Conservation (phyloP, 2,329 filamentous ascomycete genomes). For the Cordyceps javanica region DNA sequence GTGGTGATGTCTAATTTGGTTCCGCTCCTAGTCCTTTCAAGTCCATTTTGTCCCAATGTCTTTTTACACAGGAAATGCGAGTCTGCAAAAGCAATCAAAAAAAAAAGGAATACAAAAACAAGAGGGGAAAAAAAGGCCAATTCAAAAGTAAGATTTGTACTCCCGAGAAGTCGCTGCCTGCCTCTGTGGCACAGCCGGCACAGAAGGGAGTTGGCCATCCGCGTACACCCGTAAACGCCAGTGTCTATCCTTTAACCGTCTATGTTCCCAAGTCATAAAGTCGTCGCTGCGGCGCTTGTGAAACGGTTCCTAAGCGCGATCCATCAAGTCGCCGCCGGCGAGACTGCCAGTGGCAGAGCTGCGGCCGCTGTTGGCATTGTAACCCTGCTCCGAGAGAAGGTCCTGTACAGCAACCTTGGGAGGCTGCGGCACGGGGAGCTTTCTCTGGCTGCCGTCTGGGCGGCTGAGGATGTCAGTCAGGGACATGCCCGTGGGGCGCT, state of each 20-base stretch:
- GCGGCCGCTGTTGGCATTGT: constrained; percentile 61
- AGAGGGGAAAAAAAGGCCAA: not conserved
- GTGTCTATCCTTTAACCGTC: constrained; percentile 31
- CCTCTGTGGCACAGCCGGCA: not conserved
- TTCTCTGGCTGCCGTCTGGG: constrained; percentile 79
- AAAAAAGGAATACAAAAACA: too few species aligned
- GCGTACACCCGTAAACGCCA: constrained; percentile 28
- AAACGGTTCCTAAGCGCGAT: constrained; percentile 37
- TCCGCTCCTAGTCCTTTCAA: constrained; percentile 6
- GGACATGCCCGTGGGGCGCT: constrained; percentile 61
- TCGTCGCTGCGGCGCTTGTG: constrained; percentile 25
- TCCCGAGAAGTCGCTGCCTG: not conserved
- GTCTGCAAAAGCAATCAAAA: not conserved
- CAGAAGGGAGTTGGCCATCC: not conserved
- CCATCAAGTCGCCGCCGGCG: constrained; percentile 63
- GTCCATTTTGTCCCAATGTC: constrained; percentile 4
- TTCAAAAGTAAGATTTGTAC: constrained; percentile 7
- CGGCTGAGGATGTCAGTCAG: constrained; percentile 91
- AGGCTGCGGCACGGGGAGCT: constrained; percentile 85
- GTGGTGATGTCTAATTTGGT: constrained; percentile 18
- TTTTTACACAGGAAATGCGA: constrained; percentile 3
- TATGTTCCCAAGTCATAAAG: constrained; percentile 34
- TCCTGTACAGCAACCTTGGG: constrained; percentile 86
- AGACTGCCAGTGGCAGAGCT: constrained; percentile 75
- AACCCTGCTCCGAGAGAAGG: constrained; percentile 62